Percentiles rank a stretch among this genome's conserved stretches.
Conservation (phyloP, 768 basidiomycete species). For the Phanerodontia chrysosporium region DNA sequence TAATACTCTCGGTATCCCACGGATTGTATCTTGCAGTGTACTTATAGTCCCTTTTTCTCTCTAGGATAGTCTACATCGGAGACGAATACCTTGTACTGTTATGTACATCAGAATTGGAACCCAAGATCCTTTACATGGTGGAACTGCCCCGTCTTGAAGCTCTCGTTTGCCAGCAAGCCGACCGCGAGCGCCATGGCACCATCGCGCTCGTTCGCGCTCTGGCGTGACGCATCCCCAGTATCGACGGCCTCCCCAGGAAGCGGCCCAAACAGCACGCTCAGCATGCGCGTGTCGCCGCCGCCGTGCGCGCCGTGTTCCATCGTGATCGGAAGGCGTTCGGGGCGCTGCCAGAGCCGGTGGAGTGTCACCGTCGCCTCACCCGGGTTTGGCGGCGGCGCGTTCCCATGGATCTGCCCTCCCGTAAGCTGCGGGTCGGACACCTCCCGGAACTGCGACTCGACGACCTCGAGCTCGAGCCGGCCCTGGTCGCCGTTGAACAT, state of each 20-base stretch:
- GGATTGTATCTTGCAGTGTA: not conserved
- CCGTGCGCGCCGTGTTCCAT: constrained; percentile 43
- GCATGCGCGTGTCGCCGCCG: constrained; percentile 44
- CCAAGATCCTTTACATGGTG: constrained; percentile 31
- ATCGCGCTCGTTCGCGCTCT: constrained; percentile 44
- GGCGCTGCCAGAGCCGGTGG: constrained; percentile 41
- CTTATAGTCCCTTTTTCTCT: not conserved
- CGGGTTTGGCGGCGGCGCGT: constrained; percentile 35
- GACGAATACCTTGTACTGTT: not conserved
- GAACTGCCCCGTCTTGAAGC: constrained; percentile 42
- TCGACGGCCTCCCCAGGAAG: constrained; percentile 37
- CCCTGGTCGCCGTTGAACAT: constrained; percentile 52
- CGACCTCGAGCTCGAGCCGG: constrained; percentile 47
- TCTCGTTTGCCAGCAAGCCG: constrained; percentile 46
- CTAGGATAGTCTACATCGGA: not conserved
- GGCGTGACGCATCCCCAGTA: constrained; percentile 39
- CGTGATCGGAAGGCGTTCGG: constrained; percentile 36
- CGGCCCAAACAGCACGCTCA: constrained; percentile 45
- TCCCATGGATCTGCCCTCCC: constrained; percentile 35
- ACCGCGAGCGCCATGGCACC: constrained; percentile 45
- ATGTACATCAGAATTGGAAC: constrained; percentile 5
- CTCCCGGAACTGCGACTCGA: constrained; percentile 38
- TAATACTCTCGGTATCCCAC: not conserved
- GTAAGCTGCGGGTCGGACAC: constrained; percentile 25
- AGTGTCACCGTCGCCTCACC: constrained; percentile 40